Evolutionary conservation across 2,329 filamentous ascomycete species (phyloP), one percentile per base, ranked within the genome.

Genomic region (Diaporthe capsici): DNA sequence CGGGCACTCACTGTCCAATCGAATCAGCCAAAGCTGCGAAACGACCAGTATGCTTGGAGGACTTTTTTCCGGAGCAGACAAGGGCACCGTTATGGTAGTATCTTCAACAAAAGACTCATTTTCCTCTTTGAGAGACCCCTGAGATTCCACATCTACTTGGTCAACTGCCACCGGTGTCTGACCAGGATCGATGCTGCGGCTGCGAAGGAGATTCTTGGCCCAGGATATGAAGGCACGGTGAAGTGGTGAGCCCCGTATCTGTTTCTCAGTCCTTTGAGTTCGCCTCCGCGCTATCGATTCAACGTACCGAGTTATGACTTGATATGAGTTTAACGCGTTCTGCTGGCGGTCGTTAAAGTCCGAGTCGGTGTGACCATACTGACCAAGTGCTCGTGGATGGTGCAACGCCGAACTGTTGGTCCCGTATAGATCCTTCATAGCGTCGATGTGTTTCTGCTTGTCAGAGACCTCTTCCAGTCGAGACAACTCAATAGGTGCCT

Each of bases 21-120:
- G 25, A 22, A 63, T 44, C 60, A 63, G 37, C 60, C 60, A 63
- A 44, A 63, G 60, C 60, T 63, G 60, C 22, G 60, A 63, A 44
- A 63, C 60, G 60, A 63, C 37, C n/a, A 63, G 60, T 63, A 63
- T 47, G 37, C 37, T n/a, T 44, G 20, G 22, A 44, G 20, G 22
- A 15, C 17, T 28, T 31, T 55, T 25, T 7, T 55, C 51, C n/a
- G n/a, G 5, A 4, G 12, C 51, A 55, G 51, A 55, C 28, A 28
- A 28, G 51, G 51, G 51, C 51, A 28, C 25, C 51, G 10, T 28
- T 28, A 28, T 55, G 51, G 25, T 28, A 28, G 28, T 28, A 17
- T 55, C 51, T 17, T 55, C 12, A n/a, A 28, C 51, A 55, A 6
- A 28, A 15, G 51, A 55, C 51, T 55, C 51, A 55, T 55, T 34